Evolutionary conservation across 1,139 yeast species (phyloP).

Genomic region (Kodamaea plutei): DNA sequence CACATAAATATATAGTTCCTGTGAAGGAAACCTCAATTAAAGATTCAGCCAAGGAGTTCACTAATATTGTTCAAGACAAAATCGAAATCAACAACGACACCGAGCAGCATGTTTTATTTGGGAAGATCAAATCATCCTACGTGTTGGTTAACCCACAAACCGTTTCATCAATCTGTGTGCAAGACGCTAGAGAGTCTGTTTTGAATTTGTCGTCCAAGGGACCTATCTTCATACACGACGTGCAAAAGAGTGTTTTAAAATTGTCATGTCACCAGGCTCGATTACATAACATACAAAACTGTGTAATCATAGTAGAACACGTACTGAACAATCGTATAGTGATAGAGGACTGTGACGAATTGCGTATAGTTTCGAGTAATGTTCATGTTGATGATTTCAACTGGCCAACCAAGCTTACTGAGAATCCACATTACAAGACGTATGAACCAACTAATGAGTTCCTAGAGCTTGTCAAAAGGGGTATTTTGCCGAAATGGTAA

Average conservation of each 20-base stretch:
- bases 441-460: no score
- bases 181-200: constrained; percentile 16
- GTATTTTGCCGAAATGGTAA: no score
- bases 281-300: constrained; percentile 26
- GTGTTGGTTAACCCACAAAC: constrained; percentile 7
- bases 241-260: constrained; percentile 21
- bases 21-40: no score
- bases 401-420: constrained; percentile 18
- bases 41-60: constrained; percentile 6
- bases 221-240: constrained; percentile 27
- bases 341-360: constrained; percentile 29
- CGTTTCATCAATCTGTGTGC: constrained; percentile 23
- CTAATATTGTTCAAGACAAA: constrained; percentile 1
- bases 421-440: constrained; percentile 15
- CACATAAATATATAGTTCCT: background rate
- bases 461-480: no score
- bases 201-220: constrained; percentile 25
- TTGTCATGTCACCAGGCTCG: constrained; percentile 39
- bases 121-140: constrained; percentile 12
- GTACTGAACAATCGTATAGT: constrained; percentile 25
- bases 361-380: constrained; percentile 15
- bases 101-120: constrained; percentile 16
- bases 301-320: constrained; percentile 17
- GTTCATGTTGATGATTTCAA: constrained; percentile 25
- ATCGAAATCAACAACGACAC: constrained; percentile 6